A percentile compares a stretch with the other conserved stretches of the same genome.
These are phyloP conservation scores for Oidiodendron maius DNA, from an alignment of 495 filamentous ascomycete genomes.

Conservation along the genomic window DNA sequence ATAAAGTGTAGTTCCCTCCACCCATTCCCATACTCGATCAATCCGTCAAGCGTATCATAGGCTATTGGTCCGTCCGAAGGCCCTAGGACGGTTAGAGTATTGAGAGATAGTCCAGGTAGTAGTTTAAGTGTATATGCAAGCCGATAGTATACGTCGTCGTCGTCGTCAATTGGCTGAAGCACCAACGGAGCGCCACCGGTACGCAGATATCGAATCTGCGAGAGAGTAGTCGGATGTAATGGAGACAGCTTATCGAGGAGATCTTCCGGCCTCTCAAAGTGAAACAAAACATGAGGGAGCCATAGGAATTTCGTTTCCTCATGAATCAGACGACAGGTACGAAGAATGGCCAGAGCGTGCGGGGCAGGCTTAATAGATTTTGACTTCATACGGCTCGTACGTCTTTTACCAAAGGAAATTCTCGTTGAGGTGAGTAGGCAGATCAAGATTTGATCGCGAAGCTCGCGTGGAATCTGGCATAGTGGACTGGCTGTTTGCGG, in stretches of 20 bases:
- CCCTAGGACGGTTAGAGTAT: constrained; percentile 21
- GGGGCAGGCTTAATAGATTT: not conserved
- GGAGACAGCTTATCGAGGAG: constrained; percentile 18
- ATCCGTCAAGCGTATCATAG: constrained; percentile 22
- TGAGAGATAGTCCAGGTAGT: constrained; percentile 15
- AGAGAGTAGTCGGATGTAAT: constrained; percentile 16
- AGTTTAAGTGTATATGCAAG: constrained; percentile 21
- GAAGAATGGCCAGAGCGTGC: constrained; percentile 11
- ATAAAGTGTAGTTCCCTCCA: constrained; percentile 22
- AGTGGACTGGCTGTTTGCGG: too few species aligned
- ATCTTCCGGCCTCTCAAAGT: constrained; percentile 11
- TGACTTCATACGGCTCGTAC: not conserved
- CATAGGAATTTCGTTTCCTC: constrained; percentile 15
- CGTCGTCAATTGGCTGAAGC: constrained; percentile 2
- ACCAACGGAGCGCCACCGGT: constrained; percentile 12
- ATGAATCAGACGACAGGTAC: constrained; percentile 20
- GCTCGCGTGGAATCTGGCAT: not conserved
- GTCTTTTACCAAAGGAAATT: not conserved
- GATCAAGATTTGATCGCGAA: not conserved
- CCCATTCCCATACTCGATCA: constrained; percentile 20
- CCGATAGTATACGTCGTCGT: constrained; percentile 14
- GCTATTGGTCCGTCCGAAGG: not conserved
- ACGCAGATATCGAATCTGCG: constrained; percentile 20
- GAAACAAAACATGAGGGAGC: constrained; percentile 18
- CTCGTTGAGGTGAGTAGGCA: not conserved